A percentile compares a stretch with the other conserved stretches of the same genome.
phyloP scores from a whole-genome alignment of 148 eudicot species.

The Rhododendron kiyosumense region DNA sequence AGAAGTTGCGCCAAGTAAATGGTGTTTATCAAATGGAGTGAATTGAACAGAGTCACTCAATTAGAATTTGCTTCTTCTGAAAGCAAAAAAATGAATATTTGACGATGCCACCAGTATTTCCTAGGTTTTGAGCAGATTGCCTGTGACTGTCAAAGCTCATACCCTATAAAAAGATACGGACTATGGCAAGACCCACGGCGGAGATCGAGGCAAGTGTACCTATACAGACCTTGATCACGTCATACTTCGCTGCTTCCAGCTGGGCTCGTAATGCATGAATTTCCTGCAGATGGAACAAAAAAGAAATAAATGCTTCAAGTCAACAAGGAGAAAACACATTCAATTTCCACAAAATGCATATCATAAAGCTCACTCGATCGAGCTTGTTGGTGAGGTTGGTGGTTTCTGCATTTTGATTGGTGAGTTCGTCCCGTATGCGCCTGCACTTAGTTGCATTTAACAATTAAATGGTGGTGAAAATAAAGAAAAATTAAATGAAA shows the following conservation, averaged over 20 bases:
- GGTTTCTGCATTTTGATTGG: slow-evolving; percentile 55
- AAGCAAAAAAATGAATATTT: neutral
- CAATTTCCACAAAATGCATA: neutral
- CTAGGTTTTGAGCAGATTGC: slow-evolving; percentile 4
- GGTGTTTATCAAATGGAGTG: neutral
- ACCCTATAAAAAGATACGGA: slow-evolving; percentile 43
- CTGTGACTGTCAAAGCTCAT: neutral
- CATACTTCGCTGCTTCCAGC: slow-evolving; percentile 63
- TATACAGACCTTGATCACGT: slow-evolving; percentile 64
- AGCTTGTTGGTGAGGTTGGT: slow-evolving; percentile 56
- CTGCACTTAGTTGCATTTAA: slow-evolving; percentile 32
- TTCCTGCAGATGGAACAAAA: slow-evolving; percentile 31
- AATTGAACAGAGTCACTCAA: neutral
- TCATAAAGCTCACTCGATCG: slow-evolving; percentile 43
- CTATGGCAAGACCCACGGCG: slow-evolving; percentile 56
- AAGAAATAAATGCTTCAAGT: neutral
- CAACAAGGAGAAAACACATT: neutral
- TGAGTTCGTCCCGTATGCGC: slow-evolving; percentile 56
- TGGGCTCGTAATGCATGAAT: slow-evolving; percentile 52
- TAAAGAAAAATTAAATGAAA: neutral
- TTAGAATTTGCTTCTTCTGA: slow-evolving; percentile 1
- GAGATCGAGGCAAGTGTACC: slow-evolving; percentile 63
- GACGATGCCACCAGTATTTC: slow-evolving; percentile 15
- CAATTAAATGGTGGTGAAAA: neutral
- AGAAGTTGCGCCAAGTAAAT: neutral